Conservation (phyloP, 441 rosid species). For the Mallotus japonicus region DNA sequence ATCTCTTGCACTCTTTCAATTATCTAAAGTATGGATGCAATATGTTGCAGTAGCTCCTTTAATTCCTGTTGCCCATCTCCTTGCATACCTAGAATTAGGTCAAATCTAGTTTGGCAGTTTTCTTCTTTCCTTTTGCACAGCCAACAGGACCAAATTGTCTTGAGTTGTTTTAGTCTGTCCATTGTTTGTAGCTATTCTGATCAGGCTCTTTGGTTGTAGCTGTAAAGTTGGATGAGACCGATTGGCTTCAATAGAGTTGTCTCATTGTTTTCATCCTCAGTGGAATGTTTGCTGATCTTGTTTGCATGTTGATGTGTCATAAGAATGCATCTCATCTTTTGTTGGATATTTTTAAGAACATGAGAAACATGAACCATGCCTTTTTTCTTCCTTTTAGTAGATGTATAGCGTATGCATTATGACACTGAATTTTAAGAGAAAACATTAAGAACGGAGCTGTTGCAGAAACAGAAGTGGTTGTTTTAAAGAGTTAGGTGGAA, state of each 20-base stretch:
- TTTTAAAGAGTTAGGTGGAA: too few species aligned
- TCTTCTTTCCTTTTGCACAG: not conserved
- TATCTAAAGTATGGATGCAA: not conserved
- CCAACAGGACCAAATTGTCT: not conserved
- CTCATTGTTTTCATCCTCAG: not conserved
- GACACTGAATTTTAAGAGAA: not conserved
- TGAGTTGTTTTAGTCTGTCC: not conserved
- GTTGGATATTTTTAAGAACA: not conserved
- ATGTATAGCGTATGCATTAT: not conserved
- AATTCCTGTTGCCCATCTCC: not conserved
- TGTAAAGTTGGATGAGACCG: not conserved
- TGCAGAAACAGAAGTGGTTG: not conserved
- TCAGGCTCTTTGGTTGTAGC: not conserved
- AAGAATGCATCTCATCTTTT: not conserved
- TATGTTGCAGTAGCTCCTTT: not conserved
- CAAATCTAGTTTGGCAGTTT: not conserved
- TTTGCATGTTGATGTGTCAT: not conserved
- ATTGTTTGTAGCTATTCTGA: not conserved
- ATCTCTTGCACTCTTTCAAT: not conserved
- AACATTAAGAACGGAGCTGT: not conserved
- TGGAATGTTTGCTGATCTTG: not conserved
- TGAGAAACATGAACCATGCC: not conserved
- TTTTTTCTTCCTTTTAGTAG: not conserved
- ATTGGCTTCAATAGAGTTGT: not conserved
- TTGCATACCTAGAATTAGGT: slow-evolving; percentile 8